A percentile compares a stretch with the other conserved stretches of the same genome.
Conservation (phyloP, 2,329 filamentous ascomycete genomes). For the Diplocarpon mali region DNA sequence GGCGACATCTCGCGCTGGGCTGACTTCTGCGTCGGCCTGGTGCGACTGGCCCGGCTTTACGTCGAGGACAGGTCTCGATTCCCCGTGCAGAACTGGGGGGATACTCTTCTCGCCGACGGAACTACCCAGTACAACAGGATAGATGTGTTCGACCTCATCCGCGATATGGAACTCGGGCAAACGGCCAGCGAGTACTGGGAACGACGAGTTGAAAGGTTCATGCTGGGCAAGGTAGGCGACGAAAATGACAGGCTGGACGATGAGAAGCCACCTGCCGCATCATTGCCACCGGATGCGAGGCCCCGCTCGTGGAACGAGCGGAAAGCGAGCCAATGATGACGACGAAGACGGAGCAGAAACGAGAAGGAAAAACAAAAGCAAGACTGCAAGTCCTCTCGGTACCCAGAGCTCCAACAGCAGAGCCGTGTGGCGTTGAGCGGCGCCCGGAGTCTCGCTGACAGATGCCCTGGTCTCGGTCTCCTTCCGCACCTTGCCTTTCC, state of each 20-base stretch:
- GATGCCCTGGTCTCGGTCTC: no score
- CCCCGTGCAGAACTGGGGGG: slow-evolving; percentile 7
- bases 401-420: no score
- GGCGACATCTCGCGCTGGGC: slow-evolving; percentile 16
- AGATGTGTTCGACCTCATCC: slow-evolving; percentile 12
- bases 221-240: background rate
- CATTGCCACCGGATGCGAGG: background rate
- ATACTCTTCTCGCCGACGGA: background rate
- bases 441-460: no score
- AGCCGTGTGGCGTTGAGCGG: no score
- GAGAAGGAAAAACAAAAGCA: no score
- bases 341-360: no score
- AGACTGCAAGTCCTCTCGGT: no score
- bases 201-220: slow-evolving; percentile 2
- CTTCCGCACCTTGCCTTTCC: no score
- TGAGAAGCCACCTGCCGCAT: slow-evolving; percentile 5
- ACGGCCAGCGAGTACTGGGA: slow-evolving; percentile 10
- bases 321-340: no score
- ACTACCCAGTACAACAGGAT: background rate
- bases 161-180: slow-evolving; percentile 10
- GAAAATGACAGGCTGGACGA: slow-evolving; percentile 11
- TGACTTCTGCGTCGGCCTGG: slow-evolving; percentile 19
- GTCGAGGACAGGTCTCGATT: slow-evolving; percentile 8
- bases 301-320: no score
- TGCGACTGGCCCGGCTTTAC: slow-evolving; percentile 15